These are phyloP conservation scores for Botrytis aclada DNA, from an alignment of 2,329 filamentous ascomycete genomes.

Conservation along the genomic window DNA sequence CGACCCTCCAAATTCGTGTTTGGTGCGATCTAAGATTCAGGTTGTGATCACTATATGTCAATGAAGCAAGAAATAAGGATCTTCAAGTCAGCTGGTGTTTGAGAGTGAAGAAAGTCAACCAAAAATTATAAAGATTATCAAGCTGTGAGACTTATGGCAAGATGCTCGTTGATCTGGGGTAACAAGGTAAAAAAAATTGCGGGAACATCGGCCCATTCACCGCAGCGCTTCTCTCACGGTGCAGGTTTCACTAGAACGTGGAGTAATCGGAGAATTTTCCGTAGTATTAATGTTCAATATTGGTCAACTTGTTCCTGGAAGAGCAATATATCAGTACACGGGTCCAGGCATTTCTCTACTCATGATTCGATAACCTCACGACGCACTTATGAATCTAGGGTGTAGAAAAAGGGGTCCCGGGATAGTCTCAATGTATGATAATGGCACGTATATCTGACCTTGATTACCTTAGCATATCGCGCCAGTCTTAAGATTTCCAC, in stretches of 20 bases:
- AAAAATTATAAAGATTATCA: background rate
- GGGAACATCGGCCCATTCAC: constrained; percentile 20
- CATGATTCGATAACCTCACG: constrained; percentile 10
- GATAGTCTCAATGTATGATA: background rate
- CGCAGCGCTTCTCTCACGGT: constrained; percentile 12
- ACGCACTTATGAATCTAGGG: background rate
- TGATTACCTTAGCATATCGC: background rate
- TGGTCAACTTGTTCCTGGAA: background rate
- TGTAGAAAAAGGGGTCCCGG: background rate
- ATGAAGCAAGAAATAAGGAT: background rate
- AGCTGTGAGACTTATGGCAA: background rate
- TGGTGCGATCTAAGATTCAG: background rate
- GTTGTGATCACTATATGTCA: background rate
- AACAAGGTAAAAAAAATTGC: constrained; percentile 6
- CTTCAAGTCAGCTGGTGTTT: constrained; percentile 19
- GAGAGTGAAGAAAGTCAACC: background rate
- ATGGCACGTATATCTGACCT: background rate
- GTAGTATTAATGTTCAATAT: background rate
- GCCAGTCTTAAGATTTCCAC: constrained; percentile 1
- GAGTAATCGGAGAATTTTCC: constrained; percentile 8
- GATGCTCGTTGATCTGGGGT: constrained; percentile 21
- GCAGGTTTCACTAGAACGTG: constrained; percentile 16
- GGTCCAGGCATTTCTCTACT: background rate
- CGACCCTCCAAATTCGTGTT: constrained; percentile 3
- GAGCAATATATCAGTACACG: constrained; percentile 5